Conservation (phyloP, 75 land plant genomes). For the Chamaecyparis obtusa region DNA sequence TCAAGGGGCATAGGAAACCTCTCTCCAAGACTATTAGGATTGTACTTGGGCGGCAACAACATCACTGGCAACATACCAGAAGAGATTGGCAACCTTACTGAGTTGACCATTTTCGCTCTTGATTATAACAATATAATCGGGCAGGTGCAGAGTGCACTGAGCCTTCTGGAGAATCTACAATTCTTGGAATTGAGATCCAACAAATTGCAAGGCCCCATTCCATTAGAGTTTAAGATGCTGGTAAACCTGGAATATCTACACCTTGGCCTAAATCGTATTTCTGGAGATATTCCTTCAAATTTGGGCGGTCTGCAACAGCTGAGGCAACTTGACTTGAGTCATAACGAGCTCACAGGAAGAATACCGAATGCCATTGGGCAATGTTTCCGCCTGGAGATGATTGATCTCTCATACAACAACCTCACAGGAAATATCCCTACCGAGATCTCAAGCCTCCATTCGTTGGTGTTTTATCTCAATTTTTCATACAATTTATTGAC, state of each 20-base stretch:
- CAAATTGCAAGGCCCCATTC: conserved; percentile 17
- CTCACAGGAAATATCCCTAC: conserved; percentile 6
- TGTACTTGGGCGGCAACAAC: too few relatives aligned
- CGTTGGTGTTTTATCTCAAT: conserved; percentile 30
- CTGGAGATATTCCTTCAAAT: background rate
- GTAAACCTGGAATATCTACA: background rate
- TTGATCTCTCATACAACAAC: background rate
- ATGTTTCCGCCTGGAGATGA: background rate
- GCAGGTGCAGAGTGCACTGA: too few relatives aligned
- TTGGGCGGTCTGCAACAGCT: background rate
- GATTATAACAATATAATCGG: too few relatives aligned
- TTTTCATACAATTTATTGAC: conserved; percentile 14
- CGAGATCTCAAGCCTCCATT: conserved; percentile 38
- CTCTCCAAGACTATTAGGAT: background rate
- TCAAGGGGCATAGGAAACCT: conserved; percentile 21
- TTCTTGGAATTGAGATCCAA: conserved; percentile 12
- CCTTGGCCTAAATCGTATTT: background rate
- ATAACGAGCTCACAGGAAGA: conserved; percentile 27
- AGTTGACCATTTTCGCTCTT: too few relatives aligned
- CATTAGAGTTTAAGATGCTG: conserved; percentile 24
- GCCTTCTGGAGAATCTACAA: background rate
- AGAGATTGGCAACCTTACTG: too few relatives aligned
- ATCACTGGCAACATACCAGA: too few relatives aligned
- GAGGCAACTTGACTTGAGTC: background rate
- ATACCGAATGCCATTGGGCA: conserved; percentile 16